Evolutionary conservation across 106 monocot genomes (phyloP).

Genomic region (Agapanthus africanus): DNA sequence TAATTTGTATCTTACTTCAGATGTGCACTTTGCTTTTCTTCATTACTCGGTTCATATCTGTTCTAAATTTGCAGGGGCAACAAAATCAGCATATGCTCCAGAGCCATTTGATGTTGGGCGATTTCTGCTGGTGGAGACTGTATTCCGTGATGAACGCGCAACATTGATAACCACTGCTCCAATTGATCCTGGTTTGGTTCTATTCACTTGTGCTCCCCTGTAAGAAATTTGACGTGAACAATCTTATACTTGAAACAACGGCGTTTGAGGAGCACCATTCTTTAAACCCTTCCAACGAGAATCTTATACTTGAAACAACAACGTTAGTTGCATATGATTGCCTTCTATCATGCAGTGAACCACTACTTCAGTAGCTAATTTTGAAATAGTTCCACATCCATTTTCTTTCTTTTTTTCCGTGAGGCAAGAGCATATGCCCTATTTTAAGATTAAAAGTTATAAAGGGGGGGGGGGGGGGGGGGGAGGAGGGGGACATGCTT

Average conservation of each 20-base stretch:
- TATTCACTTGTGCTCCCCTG: background rate
- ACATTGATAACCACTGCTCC: constrained; percentile 48
- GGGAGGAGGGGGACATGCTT: no score
- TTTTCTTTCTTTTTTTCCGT: background rate
- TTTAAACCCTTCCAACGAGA: background rate
- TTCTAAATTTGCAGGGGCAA: constrained; percentile 48
- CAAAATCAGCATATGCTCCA: constrained; percentile 64
- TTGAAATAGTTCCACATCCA: background rate
- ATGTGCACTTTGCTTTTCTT: background rate
- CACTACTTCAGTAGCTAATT: background rate
- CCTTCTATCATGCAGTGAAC: background rate
- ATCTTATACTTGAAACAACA: no score
- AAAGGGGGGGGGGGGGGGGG: no score
- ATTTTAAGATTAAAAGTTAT: background rate
- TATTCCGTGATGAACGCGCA: constrained; percentile 22
- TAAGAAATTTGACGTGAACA: background rate
- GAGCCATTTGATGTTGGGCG: constrained; percentile 85
- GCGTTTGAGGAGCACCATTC: background rate
- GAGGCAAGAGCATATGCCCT: background rate
- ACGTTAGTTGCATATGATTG: background rate
- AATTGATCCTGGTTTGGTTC: constrained; percentile 53
- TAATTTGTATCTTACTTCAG: background rate
- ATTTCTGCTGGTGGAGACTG: constrained; percentile 63
- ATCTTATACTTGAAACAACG: no score
- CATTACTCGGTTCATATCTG: background rate